phyloP scores from a whole-genome alignment of 1,284 basidiomycete species.

The Paramarasmius palmivorus region DNA sequence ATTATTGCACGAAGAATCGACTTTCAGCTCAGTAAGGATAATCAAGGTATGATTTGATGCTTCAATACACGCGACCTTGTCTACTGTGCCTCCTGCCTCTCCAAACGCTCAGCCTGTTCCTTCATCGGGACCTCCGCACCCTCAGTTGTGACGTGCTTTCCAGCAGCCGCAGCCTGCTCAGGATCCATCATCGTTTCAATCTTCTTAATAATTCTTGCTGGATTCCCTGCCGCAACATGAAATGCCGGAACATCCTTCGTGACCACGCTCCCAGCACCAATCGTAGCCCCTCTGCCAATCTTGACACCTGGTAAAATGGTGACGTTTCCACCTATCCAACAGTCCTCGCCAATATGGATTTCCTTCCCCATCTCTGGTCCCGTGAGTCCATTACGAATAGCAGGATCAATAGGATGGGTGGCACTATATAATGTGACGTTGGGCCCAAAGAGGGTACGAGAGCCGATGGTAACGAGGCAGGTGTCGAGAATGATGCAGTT shows the following conservation, averaged over 20 bases:
- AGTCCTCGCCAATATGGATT: conserved; percentile 21
- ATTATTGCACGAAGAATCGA: no score
- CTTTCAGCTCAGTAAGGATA: no score
- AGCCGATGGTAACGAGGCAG: conserved; percentile 18
- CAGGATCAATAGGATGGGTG: conserved; percentile 13
- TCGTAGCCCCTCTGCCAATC: conserved; percentile 19
- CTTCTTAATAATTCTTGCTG: conserved; percentile 12
- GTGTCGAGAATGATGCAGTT: conserved; percentile 15
- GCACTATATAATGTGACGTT: conserved; percentile 19
- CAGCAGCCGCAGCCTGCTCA: no score
- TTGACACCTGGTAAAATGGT: conserved; percentile 21
- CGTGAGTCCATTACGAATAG: conserved; percentile 11
- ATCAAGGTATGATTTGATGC: no score
- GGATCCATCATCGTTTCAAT: neutral
- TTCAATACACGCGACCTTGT: no score
- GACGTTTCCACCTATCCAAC: conserved; percentile 21
- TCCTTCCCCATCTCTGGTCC: conserved; percentile 13
- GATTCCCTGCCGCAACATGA: conserved; percentile 13
- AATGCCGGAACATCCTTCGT: conserved; percentile 17
- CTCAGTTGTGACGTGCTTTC: no score
- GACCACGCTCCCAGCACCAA: conserved; percentile 23
- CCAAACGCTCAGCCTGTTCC: no score
- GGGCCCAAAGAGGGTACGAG: conserved; percentile 18
- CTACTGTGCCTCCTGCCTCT: no score
- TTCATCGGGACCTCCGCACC: no score